Conservation (phyloP, 805 yeast genomes). For the Saturnispora saitoi region DNA sequence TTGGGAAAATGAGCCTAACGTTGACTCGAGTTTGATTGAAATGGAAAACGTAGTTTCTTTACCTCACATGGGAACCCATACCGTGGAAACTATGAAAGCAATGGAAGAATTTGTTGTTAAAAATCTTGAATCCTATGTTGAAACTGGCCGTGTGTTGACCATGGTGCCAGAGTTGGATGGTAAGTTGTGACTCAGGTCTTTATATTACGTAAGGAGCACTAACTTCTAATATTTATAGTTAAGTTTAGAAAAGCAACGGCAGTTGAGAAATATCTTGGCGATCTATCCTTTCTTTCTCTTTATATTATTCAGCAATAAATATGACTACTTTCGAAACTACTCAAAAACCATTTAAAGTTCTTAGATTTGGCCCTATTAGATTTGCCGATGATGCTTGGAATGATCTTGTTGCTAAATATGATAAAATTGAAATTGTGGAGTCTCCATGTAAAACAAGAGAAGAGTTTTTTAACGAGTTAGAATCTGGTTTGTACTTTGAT, state of each 20-base stretch:
- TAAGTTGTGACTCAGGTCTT: neutral
- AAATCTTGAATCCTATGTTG: conserved; percentile 52
- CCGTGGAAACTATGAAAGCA: conserved; percentile 60
- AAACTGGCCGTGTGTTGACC: conserved; percentile 59
- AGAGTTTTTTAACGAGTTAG: conserved; percentile 34
- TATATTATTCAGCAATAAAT: neutral
- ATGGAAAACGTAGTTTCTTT: conserved; percentile 65
- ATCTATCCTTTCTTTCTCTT: neutral
- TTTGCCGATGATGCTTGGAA: conserved; percentile 61
- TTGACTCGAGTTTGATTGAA: conserved; percentile 49
- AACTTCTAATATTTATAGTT: too few species aligned
- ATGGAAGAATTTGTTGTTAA: conserved; percentile 77
- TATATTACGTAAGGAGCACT: neutral
- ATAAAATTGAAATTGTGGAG: conserved; percentile 37
- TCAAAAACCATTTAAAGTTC: conserved; percentile 44
- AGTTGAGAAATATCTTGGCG: neutral
- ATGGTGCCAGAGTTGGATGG: conserved; percentile 70
- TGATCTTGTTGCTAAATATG: conserved; percentile 20
- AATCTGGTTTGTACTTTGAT: conserved; percentile 29
- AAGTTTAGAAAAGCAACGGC: neutral
- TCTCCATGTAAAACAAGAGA: conserved; percentile 33
- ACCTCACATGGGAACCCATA: conserved; percentile 87
- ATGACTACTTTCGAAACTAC: conserved; percentile 18
- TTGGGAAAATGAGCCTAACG: conserved; percentile 65
- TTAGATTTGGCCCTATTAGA: conserved; percentile 53